phyloP scores from a whole-genome alignment of 352 stramenopile genomes.

The Plasmopara muralis region DNA sequence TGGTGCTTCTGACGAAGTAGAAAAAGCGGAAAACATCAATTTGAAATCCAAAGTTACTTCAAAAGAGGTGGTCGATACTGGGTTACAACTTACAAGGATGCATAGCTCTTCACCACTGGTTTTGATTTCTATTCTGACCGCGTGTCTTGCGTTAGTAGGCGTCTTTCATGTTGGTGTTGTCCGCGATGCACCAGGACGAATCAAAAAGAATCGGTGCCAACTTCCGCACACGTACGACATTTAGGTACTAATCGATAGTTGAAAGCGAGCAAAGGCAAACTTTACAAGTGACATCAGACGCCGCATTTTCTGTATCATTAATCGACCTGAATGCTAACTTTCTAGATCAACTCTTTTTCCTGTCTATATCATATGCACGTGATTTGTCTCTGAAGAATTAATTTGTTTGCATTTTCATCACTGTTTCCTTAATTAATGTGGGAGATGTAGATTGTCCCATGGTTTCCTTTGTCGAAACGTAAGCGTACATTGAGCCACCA shows the following conservation, averaged over 20 bases:
- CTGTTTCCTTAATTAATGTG: slow-evolving; percentile 26
- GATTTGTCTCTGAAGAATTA: not conserved
- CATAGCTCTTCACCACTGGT: slow-evolving; percentile 60
- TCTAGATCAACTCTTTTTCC: slow-evolving; percentile 14
- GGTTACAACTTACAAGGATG: slow-evolving; percentile 14
- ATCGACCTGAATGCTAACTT: not conserved
- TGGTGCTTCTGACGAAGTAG: slow-evolving; percentile 7
- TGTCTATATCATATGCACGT: slow-evolving; percentile 24
- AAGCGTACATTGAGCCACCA: slow-evolving; percentile 61
- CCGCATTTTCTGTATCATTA: not conserved
- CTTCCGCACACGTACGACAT: slow-evolving; percentile 29
- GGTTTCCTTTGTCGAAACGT: slow-evolving; percentile 72
- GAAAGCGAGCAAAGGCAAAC: slow-evolving; percentile 3
- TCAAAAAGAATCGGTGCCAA: slow-evolving; percentile 22
- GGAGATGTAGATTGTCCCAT: slow-evolving; percentile 42
- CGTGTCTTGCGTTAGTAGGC: slow-evolving; percentile 41
- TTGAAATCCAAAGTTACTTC: slow-evolving; percentile 7
- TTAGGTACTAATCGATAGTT: slow-evolving; percentile 10
- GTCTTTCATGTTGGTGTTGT: slow-evolving; percentile 51
- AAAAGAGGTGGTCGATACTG: slow-evolving; percentile 15
- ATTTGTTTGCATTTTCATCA: slow-evolving; percentile 12
- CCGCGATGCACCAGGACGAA: slow-evolving; percentile 37
- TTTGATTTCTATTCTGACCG: slow-evolving; percentile 55
- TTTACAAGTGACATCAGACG: slow-evolving; percentile 1
- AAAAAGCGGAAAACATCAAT: slow-evolving; percentile 7